A percentile compares a stretch with the other conserved stretches of the same genome.
Conservation (phyloP, 1,139 yeast species). For the Suhomyces choctaworum region DNA sequence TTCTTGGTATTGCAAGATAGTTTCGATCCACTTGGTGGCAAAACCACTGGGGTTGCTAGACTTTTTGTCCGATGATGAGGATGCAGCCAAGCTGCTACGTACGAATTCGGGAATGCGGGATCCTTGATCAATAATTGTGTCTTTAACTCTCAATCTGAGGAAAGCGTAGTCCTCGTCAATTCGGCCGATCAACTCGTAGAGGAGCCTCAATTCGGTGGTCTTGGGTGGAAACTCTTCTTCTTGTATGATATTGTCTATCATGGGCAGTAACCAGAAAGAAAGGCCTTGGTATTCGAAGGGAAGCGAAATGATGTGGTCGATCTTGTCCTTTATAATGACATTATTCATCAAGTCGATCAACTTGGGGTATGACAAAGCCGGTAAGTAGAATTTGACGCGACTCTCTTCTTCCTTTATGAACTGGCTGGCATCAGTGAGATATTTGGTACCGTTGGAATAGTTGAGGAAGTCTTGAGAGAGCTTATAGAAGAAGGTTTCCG, state of each 20-base stretch:
- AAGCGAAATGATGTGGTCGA: conserved; percentile 48
- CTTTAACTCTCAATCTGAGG: conserved; percentile 50
- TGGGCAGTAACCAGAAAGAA: conserved; percentile 50
- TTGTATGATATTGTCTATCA: conserved; percentile 23
- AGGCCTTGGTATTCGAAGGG: conserved; percentile 56
- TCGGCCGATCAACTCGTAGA: conserved; percentile 54
- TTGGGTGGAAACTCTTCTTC: conserved; percentile 15
- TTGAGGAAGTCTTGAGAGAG: conserved; percentile 47
- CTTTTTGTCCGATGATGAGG: conserved; percentile 20
- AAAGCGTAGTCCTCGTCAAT: conserved; percentile 55
- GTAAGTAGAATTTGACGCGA: conserved; percentile 56
- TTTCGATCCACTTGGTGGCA: conserved; percentile 72
- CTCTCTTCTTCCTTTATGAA: conserved; percentile 60
- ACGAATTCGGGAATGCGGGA: conserved; percentile 30
- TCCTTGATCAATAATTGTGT: conserved; percentile 47
- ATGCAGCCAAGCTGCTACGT: conserved; percentile 19
- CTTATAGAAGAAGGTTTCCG: conserved; percentile 55
- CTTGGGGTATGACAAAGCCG: conserved; percentile 55
- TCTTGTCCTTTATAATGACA: conserved; percentile 60
- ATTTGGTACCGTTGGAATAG: conserved; percentile 48
- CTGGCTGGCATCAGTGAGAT: conserved; percentile 52
- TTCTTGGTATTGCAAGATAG: conserved; percentile 54
- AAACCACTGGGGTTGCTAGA: conserved; percentile 34
- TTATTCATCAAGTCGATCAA: conserved; percentile 58
- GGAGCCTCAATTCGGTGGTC: conserved; percentile 37